phyloP scores from a whole-genome alignment of 2,329 filamentous ascomycete species.

The Alternaria panax region DNA sequence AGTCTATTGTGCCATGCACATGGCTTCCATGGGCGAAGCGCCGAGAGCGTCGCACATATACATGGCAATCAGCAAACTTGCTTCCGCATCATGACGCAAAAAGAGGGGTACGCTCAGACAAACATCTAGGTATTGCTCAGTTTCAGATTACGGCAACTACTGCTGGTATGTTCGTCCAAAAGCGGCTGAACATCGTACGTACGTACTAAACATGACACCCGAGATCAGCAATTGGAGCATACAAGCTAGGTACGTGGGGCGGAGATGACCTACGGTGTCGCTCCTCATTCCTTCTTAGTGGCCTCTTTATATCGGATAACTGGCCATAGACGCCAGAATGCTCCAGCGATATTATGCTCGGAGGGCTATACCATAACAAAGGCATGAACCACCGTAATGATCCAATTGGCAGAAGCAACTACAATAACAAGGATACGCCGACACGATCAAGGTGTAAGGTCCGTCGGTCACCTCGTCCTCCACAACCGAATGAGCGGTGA shows the following conservation, averaged over 20 bases:
- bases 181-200: constrained; percentile 5
- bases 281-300: not conserved
- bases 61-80: not conserved
- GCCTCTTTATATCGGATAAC: constrained; percentile 3
- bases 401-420: constrained; percentile 12
- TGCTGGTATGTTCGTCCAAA: constrained; percentile 4
- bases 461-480: constrained; percentile 19
- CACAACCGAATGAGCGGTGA: constrained; percentile 33
- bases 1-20: constrained; percentile 1
- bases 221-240: not conserved
- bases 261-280: constrained; percentile 4
- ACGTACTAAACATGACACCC: constrained; percentile 3
- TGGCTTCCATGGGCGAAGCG: not conserved
- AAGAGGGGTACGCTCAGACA: constrained; percentile 24
- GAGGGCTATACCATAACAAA: constrained; percentile 10
- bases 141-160: constrained; percentile 12
- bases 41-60: constrained; percentile 7
- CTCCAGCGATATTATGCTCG: constrained; percentile 5
- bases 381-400: constrained; percentile 3
- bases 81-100: constrained; percentile 26
- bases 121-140: constrained; percentile 13
- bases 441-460: constrained; percentile 16
- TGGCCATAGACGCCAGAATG: constrained; percentile 7
- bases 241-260: constrained; percentile 1
- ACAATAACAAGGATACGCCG: constrained; percentile 10